These are phyloP conservation scores for Xylaria sp. DNA, from an alignment of 2,329 filamentous ascomycete species.

Conservation along the genomic window DNA sequence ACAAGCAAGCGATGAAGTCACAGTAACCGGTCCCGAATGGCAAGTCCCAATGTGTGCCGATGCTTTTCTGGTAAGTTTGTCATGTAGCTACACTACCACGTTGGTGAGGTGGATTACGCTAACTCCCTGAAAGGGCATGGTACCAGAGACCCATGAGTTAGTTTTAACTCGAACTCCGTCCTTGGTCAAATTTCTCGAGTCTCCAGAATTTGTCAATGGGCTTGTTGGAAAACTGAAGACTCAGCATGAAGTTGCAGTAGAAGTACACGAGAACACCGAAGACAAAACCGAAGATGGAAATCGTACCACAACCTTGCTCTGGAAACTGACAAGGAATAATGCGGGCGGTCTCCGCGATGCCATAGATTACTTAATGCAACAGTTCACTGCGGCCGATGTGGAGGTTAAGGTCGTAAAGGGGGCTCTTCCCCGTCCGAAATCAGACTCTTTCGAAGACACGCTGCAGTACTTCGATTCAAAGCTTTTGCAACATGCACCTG, in stretches of 20 bases:
- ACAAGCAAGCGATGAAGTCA: slow-evolving; percentile 95
- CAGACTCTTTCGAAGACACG: slow-evolving; percentile 97
- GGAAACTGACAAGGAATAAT: slow-evolving; percentile 95
- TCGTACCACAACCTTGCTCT: slow-evolving; percentile 72
- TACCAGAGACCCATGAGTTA: slow-evolving; percentile 94
- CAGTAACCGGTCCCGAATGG: slow-evolving; percentile 95
- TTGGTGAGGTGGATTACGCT: slow-evolving; percentile 40
- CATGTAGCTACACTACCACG: neutral
- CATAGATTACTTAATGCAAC: slow-evolving; percentile 90
- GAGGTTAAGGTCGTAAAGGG: slow-evolving; percentile 89
- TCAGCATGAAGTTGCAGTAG: slow-evolving; percentile 91
- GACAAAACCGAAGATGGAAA: slow-evolving; percentile 68
- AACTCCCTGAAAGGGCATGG: slow-evolving; percentile 77
- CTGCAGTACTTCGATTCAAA: slow-evolving; percentile 98
- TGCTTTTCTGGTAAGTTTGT: slow-evolving; percentile 78
- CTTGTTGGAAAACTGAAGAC: slow-evolving; percentile 85
- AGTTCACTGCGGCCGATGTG: slow-evolving; percentile 88
- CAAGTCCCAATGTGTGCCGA: slow-evolving; percentile 98
- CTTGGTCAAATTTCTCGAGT: slow-evolving; percentile 84
- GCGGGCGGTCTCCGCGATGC: slow-evolving; percentile 95
- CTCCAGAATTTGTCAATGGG: slow-evolving; percentile 81
- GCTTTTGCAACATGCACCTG: slow-evolving; percentile 90
- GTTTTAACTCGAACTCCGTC: slow-evolving; percentile 80
- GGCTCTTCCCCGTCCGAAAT: slow-evolving; percentile 97
- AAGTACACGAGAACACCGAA: slow-evolving; percentile 73